Conservation (phyloP, 176 grass and related monocot genomes). For the Poa annua region DNA sequence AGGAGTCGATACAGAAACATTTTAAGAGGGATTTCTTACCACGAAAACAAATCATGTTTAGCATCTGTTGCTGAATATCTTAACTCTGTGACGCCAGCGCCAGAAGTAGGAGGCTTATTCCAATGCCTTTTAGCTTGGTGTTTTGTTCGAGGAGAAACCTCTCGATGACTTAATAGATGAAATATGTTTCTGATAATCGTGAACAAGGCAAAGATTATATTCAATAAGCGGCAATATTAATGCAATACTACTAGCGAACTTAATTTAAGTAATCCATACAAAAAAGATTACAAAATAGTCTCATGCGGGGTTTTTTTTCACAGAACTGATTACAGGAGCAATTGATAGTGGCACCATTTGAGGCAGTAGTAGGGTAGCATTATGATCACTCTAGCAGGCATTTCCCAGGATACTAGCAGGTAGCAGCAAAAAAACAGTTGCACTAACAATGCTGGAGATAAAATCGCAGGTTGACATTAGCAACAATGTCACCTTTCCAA, state of each 20-base stretch:
- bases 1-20: conserved; percentile 20
- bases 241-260: conserved; percentile 4
- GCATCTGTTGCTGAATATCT: conserved; percentile 68
- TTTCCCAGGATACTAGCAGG: not conserved
- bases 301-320: not conserved
- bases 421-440: not conserved
- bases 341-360: not conserved
- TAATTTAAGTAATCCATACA: not conserved
- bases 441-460: conserved; percentile 11
- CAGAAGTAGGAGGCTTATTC: conserved; percentile 45
- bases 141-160: conserved; percentile 81
- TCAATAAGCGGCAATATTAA: conserved; percentile 32
- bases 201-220: conserved; percentile 31
- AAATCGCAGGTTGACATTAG: conserved; percentile 1
- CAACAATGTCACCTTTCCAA: not conserved
- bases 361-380: not conserved
- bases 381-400: not conserved
- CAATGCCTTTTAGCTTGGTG: conserved; percentile 76
- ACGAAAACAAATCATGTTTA: conserved; percentile 80
- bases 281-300: not conserved
- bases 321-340: not conserved
- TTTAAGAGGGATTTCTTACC: conserved; percentile 55
- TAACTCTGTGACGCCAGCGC: conserved; percentile 43
- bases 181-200: conserved; percentile 70
- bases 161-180: conserved; percentile 80